These are phyloP conservation scores for Dendrobium officinale DNA, from an alignment of 106 monocot species.

Conservation along the genomic window DNA sequence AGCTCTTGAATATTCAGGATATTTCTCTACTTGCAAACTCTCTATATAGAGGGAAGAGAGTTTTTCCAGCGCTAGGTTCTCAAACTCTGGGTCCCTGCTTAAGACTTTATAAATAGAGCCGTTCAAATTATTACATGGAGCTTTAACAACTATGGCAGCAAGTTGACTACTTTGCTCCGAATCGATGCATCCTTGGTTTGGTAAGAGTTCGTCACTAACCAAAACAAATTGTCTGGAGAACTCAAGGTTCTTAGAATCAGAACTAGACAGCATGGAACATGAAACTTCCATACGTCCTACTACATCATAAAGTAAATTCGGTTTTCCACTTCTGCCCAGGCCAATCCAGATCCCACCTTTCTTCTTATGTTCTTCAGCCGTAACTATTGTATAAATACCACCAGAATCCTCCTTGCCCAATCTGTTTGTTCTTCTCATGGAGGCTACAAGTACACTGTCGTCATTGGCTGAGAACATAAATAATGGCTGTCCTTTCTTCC, in stretches of 20 bases:
- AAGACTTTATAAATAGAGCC: background rate
- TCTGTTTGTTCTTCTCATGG: slow-evolving; percentile 29
- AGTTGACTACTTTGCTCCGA: slow-evolving; percentile 16
- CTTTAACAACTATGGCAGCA: slow-evolving; percentile 33
- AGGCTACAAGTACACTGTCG: slow-evolving; percentile 64
- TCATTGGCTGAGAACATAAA: slow-evolving; percentile 67
- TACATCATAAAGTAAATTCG: slow-evolving; percentile 43
- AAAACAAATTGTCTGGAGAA: slow-evolving; percentile 31
- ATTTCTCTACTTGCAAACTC: background rate
- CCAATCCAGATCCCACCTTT: slow-evolving; percentile 55
- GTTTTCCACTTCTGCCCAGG: slow-evolving; percentile 36
- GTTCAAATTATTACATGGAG: background rate
- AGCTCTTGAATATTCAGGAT: background rate
- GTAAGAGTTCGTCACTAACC: slow-evolving; percentile 25
- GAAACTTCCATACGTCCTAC: slow-evolving; percentile 61
- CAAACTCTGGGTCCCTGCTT: background rate
- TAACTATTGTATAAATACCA: slow-evolving; percentile 49
- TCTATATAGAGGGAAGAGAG: background rate
- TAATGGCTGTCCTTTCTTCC: slow-evolving; percentile 67
- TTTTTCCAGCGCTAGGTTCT: too few species aligned
- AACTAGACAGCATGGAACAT: background rate
- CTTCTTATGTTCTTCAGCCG: slow-evolving; percentile 43
- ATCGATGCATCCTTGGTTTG: slow-evolving; percentile 2
- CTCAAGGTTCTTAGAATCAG: slow-evolving; percentile 4
- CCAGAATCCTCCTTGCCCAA: slow-evolving; percentile 20